A percentile compares a stretch with the other conserved stretches of the same genome.
Evolutionary conservation across 495 filamentous ascomycete genomes (phyloP).

Genomic region (Clavariopsis aquatica): DNA sequence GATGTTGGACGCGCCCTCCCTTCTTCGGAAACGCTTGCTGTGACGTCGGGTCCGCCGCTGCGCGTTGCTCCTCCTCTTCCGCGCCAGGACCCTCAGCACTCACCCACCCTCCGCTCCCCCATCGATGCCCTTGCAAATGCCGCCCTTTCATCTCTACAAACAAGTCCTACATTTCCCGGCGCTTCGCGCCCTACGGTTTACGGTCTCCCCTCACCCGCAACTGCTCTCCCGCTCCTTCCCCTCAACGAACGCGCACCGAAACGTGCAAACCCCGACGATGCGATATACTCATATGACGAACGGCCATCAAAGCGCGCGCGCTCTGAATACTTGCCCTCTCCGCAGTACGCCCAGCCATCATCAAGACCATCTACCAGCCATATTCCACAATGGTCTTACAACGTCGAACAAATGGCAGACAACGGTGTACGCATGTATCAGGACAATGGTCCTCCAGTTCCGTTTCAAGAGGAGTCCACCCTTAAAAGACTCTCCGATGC

Average conservation of each 20-base stretch:
- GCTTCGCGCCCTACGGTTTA: conserved; percentile 13
- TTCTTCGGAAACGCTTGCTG: background rate
- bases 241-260: conserved; percentile 21
- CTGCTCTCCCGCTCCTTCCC: conserved; percentile 4
- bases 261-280: conserved; percentile 22
- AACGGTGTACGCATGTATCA: conserved; percentile 30
- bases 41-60: conserved; percentile 10
- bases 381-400: conserved; percentile 38
- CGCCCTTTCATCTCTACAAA: conserved; percentile 38
- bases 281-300: conserved; percentile 43
- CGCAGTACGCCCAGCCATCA: conserved; percentile 45
- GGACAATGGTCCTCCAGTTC: conserved; percentile 13
- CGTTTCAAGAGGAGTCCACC: conserved; percentile 15
- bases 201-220: conserved; percentile 12
- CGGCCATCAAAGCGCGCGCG: conserved; percentile 62
- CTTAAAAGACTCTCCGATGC: conserved; percentile 33
- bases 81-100: conserved; percentile 22
- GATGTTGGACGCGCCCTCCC: background rate
- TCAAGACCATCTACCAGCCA: conserved; percentile 52
- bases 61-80: conserved; percentile 28
- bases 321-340: conserved; percentile 59
- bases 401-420: conserved; percentile 39
- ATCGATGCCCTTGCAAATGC: conserved; percentile 43
- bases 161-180: conserved; percentile 34
- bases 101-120: conserved; percentile 35